These are phyloP conservation scores for Pittosporum tobira DNA, from an alignment of 129 eudicot species.

Conservation along the genomic window DNA sequence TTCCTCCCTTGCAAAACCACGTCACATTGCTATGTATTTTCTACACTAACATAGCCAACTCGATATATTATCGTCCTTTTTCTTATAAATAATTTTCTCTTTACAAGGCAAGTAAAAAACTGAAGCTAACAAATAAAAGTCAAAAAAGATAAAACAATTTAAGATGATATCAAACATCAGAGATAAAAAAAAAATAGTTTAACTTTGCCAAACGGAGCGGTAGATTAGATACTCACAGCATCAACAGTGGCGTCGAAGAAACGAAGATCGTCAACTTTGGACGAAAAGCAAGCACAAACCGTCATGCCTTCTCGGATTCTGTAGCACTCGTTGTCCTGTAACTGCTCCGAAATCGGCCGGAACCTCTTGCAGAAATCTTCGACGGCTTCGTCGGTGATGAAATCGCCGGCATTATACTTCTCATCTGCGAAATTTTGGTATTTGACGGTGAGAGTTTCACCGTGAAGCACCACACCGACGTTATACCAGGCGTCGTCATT, in stretches of 20 bases:
- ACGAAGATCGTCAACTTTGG: slow-evolving; percentile 22
- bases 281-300: slow-evolving; percentile 36
- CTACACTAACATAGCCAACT: too few relatives aligned
- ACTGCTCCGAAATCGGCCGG: slow-evolving; percentile 31
- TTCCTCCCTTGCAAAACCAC: too few relatives aligned
- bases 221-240: slow-evolving; percentile 35
- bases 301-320: slow-evolving; percentile 27
- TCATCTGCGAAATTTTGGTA: slow-evolving; percentile 19
- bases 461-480: slow-evolving; percentile 20
- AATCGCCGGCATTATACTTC: slow-evolving; percentile 18
- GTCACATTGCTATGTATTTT: too few relatives aligned
- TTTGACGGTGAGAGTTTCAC: slow-evolving; percentile 35
- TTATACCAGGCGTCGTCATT: slow-evolving; percentile 68
- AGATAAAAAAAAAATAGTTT: too few relatives aligned
- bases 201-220: slow-evolving; percentile 15
- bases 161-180: too few relatives aligned
- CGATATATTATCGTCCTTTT: too few relatives aligned
- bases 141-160: neutral
- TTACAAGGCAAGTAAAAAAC: too few relatives aligned
- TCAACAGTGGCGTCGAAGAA: slow-evolving; percentile 68
- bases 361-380: slow-evolving; percentile 28
- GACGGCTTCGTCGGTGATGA: slow-evolving; percentile 21
- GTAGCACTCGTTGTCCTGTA: slow-evolving; percentile 46
- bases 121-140: neutral
- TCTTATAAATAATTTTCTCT: too few relatives aligned